Conservation (phyloP, 352 stramenopile genomes). For the Phytopythium sindhum region DNA sequence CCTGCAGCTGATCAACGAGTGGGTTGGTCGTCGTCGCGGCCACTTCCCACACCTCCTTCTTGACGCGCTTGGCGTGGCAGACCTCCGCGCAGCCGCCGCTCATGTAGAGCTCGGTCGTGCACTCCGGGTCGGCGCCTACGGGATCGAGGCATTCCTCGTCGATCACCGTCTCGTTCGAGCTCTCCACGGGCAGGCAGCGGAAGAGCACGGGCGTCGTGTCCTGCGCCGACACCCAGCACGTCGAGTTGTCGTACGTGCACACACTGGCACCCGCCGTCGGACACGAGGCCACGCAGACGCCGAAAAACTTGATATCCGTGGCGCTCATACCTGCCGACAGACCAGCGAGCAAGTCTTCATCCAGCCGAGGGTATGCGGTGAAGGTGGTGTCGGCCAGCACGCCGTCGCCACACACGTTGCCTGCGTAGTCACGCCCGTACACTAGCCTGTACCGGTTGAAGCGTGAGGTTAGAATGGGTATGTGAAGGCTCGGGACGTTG, state of each 20-base stretch:
- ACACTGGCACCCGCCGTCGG: constrained; percentile 43
- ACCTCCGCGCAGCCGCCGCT: constrained; percentile 30
- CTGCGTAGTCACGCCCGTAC: constrained; percentile 82
- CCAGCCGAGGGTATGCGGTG: constrained; percentile 76
- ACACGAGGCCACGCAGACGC: constrained; percentile 67
- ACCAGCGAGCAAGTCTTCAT: constrained; percentile 71
- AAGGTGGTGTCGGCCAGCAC: constrained; percentile 31
- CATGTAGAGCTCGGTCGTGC: constrained; percentile 39
- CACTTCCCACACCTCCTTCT: constrained; percentile 60
- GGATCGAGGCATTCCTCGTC: constrained; percentile 63
- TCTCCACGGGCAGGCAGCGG: constrained; percentile 68
- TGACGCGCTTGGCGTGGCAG: constrained; percentile 64
- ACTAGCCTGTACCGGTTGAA: constrained; percentile 37
- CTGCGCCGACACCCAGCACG: constrained; percentile 60
- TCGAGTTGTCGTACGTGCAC: constrained; percentile 67
- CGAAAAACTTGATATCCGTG: constrained; percentile 69
- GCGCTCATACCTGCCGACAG: constrained; percentile 31
- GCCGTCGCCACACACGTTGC: constrained; percentile 68
- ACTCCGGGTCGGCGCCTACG: constrained; percentile 41
- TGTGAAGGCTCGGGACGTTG: not conserved
- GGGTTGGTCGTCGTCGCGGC: constrained; percentile 54
- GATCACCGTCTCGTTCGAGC: constrained; percentile 57
- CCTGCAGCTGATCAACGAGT: constrained; percentile 69
- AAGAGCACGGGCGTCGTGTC: constrained; percentile 59
- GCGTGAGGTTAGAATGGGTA: not conserved